A percentile compares a stretch with the other conserved stretches of the same genome.
These are phyloP conservation scores for Pseudogymnoascus sp. DNA, from an alignment of 2,329 filamentous ascomycete species.

Conservation along the genomic window DNA sequence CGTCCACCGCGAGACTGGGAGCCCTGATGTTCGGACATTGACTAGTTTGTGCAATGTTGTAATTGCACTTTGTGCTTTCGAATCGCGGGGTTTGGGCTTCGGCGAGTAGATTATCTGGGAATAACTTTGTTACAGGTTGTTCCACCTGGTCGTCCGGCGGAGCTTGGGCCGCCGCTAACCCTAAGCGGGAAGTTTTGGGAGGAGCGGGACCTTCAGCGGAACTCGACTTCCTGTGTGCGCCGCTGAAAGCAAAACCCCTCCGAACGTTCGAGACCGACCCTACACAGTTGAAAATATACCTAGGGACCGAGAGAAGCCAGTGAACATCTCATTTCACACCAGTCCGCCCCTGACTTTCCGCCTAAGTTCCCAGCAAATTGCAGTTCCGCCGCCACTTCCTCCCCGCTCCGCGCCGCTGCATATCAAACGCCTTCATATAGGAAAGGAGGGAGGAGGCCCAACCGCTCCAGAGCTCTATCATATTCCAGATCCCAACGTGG, in stretches of 20 bases:
- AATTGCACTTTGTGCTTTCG: conserved; percentile 7
- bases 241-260: not conserved
- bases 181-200: conserved; percentile 7
- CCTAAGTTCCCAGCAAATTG: not conserved
- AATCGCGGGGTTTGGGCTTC: conserved; percentile 6
- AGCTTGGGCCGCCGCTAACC: conserved; percentile 6
- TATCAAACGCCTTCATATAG: not conserved
- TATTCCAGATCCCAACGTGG: not conserved
- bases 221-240: not conserved
- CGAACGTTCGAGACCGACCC: conserved; percentile 2
- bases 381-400: not conserved
- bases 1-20: conserved; percentile 30
- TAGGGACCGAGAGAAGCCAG: not conserved
- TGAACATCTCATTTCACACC: not conserved
- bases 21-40: conserved; percentile 8
- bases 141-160: conserved; percentile 3
- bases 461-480: not conserved
- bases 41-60: conserved; percentile 3
- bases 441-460: not conserved
- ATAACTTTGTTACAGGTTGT: conserved; percentile 3
- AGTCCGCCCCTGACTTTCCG: conserved; percentile 1
- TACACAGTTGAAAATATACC: not conserved
- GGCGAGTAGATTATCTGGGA: not conserved
- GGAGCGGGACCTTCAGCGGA: conserved; percentile 4
- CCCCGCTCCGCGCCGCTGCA: conserved; percentile 6